Evolutionary conservation across 2,329 filamentous ascomycete species (phyloP), one percentile per base, ranked within the genome.

Genomic region (Thelonectria discophora): DNA sequence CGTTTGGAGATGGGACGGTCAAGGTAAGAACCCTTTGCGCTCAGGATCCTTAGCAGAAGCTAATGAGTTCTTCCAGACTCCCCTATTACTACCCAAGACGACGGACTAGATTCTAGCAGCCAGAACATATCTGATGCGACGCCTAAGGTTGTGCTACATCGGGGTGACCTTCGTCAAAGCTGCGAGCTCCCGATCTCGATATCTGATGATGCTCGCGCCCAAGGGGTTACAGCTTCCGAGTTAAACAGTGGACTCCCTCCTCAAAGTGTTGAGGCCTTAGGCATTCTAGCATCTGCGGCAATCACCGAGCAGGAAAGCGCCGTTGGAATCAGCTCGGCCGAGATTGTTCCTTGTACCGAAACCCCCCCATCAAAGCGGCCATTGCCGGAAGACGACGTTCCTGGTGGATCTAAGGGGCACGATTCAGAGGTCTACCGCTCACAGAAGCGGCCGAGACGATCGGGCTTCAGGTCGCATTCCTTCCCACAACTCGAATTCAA

Each of bases 21-120:
- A 52, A 52, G 17, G 18, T 52, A 42, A 43, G 20, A 52, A 52
- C 34, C 18, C 34, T 52, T 52, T 27, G 17, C 32, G 11, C 21
- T 43, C 5, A 42, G 5, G 34, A 52, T 42, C 18, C 18, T 15
- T 52, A 8, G 49, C 8, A 24, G 24, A 52, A 52, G 37, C 17
- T 52, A 42, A 40, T 39, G 42, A 42, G 13, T 42, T 11, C 37
- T 52, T 21, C 8, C 17, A 40, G 49, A 52, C 49, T 42, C 39
- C 9, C 11, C 34, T 11, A 52, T 42, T 52, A 10, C 27, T 27
- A 27, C 30, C 32, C 3, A 43, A 52, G 49, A 52, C 9, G 10
- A 52, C 12, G 17, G 17, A 43, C 32, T n/a, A 52, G 34, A 27
- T 52, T 52, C 11, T 24, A 27, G 9, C 12, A 42, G 49, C 49